Conservation (phyloP, 202 grass and related monocot species). For the Musa balbisiana region DNA sequence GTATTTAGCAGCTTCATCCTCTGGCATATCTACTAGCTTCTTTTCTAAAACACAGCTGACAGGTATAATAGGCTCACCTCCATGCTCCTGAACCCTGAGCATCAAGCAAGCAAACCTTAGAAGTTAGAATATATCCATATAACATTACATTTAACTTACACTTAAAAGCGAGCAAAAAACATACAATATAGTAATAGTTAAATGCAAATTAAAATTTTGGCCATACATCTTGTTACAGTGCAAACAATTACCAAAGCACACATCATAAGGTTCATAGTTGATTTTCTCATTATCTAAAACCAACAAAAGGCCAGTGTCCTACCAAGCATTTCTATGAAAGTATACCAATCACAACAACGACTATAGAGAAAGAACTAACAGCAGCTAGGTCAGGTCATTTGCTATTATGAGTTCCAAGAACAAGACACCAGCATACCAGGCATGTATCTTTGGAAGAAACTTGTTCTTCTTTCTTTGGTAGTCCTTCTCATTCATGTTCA, state of each 20-base stretch:
- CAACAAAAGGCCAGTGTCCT: neutral
- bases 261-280: neutral
- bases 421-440: slow-evolving; percentile 42
- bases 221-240: too few species aligned
- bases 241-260: neutral
- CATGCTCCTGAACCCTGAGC: slow-evolving; percentile 90
- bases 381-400: neutral
- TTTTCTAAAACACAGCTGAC: slow-evolving; percentile 90
- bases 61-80: slow-evolving; percentile 87
- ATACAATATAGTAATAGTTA: too few species aligned
- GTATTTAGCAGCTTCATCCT: slow-evolving; percentile 98
- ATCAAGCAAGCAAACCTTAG: slow-evolving; percentile 2
- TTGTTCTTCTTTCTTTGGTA: slow-evolving; percentile 99
- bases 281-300: neutral
- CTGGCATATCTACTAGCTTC: slow-evolving; percentile 86
- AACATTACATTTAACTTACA: too few species aligned
- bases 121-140: too few species aligned
- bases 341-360: neutral
- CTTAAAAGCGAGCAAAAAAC: too few species aligned
- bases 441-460: slow-evolving; percentile 90
- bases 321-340: slow-evolving; percentile 6
- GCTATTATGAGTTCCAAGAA: slow-evolving; percentile 12
- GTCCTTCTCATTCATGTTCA: slow-evolving; percentile 98
- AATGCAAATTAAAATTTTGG: too few species aligned
- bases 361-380: neutral